Evolutionary conservation across 2,329 filamentous ascomycete species (phyloP).

Genomic region (Boeremia exigua): DNA sequence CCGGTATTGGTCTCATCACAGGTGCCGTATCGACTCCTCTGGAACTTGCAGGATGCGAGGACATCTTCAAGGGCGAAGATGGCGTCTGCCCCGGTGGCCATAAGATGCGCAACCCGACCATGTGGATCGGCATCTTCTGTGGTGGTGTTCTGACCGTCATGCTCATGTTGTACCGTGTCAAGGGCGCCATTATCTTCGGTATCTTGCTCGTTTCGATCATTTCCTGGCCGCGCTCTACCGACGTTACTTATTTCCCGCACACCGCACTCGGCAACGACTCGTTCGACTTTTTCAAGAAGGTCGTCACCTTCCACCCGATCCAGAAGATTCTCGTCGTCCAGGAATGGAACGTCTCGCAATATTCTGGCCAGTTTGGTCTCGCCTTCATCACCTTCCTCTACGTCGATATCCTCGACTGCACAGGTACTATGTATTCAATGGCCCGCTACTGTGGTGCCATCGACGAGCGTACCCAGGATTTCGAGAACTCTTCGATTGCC

Average conservation of each 20-base stretch:
- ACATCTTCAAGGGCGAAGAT: slow-evolving; percentile 51
- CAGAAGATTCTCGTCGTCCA: slow-evolving; percentile 71
- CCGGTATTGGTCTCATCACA: slow-evolving; percentile 80
- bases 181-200: slow-evolving; percentile 83
- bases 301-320: slow-evolving; percentile 84
- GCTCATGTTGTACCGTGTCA: slow-evolving; percentile 84
- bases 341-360: slow-evolving; percentile 72
- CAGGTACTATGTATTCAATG: slow-evolving; percentile 89
- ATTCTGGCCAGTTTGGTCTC: slow-evolving; percentile 78
- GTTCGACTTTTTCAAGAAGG: slow-evolving; percentile 88
- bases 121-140: slow-evolving; percentile 91
- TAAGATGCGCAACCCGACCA: slow-evolving; percentile 82
- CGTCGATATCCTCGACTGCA: slow-evolving; percentile 87
- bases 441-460: slow-evolving; percentile 81
- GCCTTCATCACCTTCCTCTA: slow-evolving; percentile 90
- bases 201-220: slow-evolving; percentile 86
- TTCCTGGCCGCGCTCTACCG: slow-evolving; percentile 80
- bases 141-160: slow-evolving; percentile 81
- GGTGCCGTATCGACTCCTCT: slow-evolving; percentile 72
- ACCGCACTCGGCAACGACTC: slow-evolving; percentile 69
- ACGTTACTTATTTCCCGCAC: slow-evolving; percentile 82
- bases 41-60: slow-evolving; percentile 75
- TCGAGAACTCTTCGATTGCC: slow-evolving; percentile 82
- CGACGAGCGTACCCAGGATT: slow-evolving; percentile 83
- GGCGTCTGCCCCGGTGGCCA: slow-evolving; percentile 66